These are phyloP conservation scores for Kazachstania africana DNA, from an alignment of 805 yeast genomes.

Conservation along the genomic window DNA sequence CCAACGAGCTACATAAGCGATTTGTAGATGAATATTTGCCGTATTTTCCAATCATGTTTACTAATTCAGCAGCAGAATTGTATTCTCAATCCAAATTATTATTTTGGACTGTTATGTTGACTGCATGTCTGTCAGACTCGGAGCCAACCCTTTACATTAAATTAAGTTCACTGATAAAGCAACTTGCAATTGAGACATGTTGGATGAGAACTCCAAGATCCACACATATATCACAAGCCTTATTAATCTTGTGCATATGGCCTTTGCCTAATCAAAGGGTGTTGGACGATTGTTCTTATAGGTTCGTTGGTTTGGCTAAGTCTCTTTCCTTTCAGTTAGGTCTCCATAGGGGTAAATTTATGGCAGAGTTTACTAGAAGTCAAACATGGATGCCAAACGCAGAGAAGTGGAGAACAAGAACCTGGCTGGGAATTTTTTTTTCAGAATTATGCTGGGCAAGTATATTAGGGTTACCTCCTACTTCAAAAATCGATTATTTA, in stretches of 20 bases:
- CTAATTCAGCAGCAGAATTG: conserved; percentile 60
- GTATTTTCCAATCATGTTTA: conserved; percentile 65
- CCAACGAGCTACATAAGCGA: conserved; percentile 56
- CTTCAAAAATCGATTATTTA: conserved; percentile 70
- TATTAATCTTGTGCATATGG: conserved; percentile 78
- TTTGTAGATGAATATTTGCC: conserved; percentile 63
- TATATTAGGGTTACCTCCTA: conserved; percentile 76
- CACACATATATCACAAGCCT: conserved; percentile 85
- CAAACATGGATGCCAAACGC: conserved; percentile 84
- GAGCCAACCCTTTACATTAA: conserved; percentile 72
- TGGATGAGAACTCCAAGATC: conserved; percentile 91
- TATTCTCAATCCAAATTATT: conserved; percentile 74
- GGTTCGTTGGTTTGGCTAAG: conserved; percentile 82
- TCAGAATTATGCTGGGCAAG: conserved; percentile 89
- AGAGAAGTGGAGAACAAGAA: conserved; percentile 85
- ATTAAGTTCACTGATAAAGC: conserved; percentile 67
- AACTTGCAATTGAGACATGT: conserved; percentile 81
- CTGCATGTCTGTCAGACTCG: conserved; percentile 79
- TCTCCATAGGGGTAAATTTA: conserved; percentile 82
- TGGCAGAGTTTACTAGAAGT: conserved; percentile 79
- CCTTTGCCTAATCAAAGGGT: conserved; percentile 89
- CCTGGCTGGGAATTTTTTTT: conserved; percentile 84
- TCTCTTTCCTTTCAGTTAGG: conserved; percentile 78
- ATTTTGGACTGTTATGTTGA: conserved; percentile 84
- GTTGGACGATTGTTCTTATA: conserved; percentile 79